Conservation (phyloP, 108 stramenopile genomes). For the Epithemia pelagica region DNA sequence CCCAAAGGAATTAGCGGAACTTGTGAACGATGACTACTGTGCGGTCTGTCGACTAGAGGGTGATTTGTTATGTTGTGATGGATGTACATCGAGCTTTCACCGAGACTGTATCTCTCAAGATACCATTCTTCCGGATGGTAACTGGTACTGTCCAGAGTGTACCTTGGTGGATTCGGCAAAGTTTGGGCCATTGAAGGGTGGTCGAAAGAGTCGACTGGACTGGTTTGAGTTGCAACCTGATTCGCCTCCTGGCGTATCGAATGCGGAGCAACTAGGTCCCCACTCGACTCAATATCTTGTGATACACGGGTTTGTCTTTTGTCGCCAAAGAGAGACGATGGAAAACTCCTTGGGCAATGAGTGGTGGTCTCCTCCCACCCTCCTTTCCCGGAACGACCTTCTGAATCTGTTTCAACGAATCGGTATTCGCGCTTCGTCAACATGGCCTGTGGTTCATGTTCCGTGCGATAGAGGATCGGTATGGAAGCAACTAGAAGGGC, state of each 20-base stretch:
- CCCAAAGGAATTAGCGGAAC: conserved; percentile 37
- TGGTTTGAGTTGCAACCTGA: conserved; percentile 63
- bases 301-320: conserved; percentile 23
- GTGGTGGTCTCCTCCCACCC: not conserved
- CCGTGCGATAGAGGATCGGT: conserved; percentile 7
- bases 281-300: conserved; percentile 4
- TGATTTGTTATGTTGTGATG: conserved; percentile 80
- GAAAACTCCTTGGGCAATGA: not conserved
- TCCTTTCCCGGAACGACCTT: not conserved
- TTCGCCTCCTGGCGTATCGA: not conserved
- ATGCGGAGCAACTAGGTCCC: not conserved
- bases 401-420: conserved; percentile 7
- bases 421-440: conserved; percentile 1
- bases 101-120: conserved; percentile 35
- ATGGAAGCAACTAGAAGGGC: not conserved
- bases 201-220: conserved; percentile 51
- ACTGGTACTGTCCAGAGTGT: conserved; percentile 82
- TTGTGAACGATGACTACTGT: conserved; percentile 62
- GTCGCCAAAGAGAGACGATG: not conserved
- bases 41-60: conserved; percentile 64
- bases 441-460: conserved; percentile 45
- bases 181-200: conserved; percentile 45
- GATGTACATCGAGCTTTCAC: conserved; percentile 68
- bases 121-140: conserved; percentile 50
- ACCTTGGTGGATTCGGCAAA: conserved; percentile 47